Base-by-base conservation (phyloP, 495 filamentous ascomycete species). In the Lasiosphaeris hirsuta region DNA sequence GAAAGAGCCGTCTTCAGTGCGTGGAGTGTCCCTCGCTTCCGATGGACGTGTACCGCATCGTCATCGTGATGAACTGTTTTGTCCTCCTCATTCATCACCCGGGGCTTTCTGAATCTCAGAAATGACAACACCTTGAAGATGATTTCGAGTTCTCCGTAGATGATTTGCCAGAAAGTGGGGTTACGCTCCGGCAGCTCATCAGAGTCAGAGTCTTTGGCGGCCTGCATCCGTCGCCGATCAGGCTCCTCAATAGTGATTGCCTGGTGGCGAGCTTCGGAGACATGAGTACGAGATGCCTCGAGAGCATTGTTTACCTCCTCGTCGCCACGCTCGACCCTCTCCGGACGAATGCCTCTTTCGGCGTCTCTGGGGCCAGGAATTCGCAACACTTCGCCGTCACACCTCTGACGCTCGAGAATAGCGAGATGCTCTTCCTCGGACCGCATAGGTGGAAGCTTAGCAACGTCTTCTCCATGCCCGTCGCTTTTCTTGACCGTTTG, bases 361-460 rank as follows among this genome's bases (percentile, higher is more conserved):
- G 87, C 90, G 60, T 95, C 92, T 63, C 90, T 78, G 2, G 92
- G 92, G 42, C 90, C 90, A 0, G 92, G 92, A 56, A 97, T 96
- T 17, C 90, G 86, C 30, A 96, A 69, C 0, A 89, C 83, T 11
- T 81, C 81, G 62, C 87, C 86, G 54, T 86, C 87, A 4, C 77
- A 75, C 50, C 90, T 81, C 65, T 95, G 92, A 15, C 89, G 86
- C 69, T 96, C 86, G 14, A 96, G 69, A 64, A 97, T 90, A 3
- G 87, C 89, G 59, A 96, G 92, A 64, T 93, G 87, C 56, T 91
- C 86, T 54, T 91, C 89, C 14, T 85, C 81, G 43, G 74, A 79
- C 49, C 82, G 81, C 3, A 75, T 69, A 0, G 81, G 79, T 2
- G 89, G 77, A 8, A 77, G 59, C 17, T 71, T 72, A n/a, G 70